These are phyloP conservation scores for Beauveria asiatica DNA, from an alignment of 2,329 filamentous ascomycete species.

Conservation along the genomic window DNA sequence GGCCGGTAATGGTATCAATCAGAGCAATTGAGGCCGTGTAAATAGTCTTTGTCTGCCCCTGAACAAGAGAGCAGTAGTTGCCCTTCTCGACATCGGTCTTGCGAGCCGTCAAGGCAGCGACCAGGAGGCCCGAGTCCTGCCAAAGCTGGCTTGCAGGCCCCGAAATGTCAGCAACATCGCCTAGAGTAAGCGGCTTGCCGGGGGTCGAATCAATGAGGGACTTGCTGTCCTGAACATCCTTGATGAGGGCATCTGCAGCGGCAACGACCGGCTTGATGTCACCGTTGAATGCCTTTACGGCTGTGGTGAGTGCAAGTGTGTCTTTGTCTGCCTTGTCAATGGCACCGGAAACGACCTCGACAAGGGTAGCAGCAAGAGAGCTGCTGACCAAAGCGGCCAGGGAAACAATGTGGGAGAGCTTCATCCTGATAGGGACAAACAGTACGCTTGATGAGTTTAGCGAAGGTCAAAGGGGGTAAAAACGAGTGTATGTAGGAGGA, in stretches of 20 bases:
- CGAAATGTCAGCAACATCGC: not conserved
- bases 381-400: not conserved
- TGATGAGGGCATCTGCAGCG: not conserved
- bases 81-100: not conserved
- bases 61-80: not conserved
- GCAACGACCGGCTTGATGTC: not conserved
- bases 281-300: not conserved
- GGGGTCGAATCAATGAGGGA: not conserved
- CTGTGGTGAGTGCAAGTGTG: not conserved
- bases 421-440: not conserved
- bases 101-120: not conserved
- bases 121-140: no score
- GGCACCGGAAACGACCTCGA: not conserved
- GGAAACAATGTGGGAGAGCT: not conserved
- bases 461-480: not conserved
- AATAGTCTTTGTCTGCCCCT: not conserved
- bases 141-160: not conserved
- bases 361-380: not conserved
- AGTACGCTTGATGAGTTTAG: not conserved
- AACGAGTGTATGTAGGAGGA: not conserved
- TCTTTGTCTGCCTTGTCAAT: not conserved
- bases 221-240: not conserved
- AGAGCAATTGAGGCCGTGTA: not conserved
- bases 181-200: not conserved
- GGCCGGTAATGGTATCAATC: not conserved